A percentile compares a stretch with the other conserved stretches of the same genome.
Conservation (phyloP, 257 asterid species). For the Solanum megistacrolobum region DNA sequence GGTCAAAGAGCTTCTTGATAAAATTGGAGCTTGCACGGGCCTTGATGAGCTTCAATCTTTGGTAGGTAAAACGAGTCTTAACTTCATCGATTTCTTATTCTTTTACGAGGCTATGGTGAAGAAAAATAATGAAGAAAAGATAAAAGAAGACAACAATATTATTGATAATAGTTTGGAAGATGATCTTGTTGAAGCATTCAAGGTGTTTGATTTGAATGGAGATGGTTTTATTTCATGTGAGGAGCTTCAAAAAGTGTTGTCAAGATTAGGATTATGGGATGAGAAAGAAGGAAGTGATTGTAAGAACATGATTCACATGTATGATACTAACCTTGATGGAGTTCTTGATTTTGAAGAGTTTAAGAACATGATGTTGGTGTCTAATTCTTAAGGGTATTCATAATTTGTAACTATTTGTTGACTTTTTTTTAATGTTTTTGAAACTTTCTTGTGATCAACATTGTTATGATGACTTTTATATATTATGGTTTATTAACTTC, state of each 20-base stretch:
- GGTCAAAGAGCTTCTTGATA: conserved; percentile 13
- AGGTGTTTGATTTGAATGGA: conserved; percentile 21
- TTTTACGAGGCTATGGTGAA: conserved; percentile 16
- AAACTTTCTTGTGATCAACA: background rate
- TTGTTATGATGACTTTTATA: background rate
- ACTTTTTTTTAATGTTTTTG: background rate
- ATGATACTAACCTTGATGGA: conserved; percentile 49
- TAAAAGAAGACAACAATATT: background rate
- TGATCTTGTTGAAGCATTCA: conserved; percentile 23
- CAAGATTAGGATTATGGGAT: conserved; percentile 26
- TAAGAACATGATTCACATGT: conserved; percentile 26
- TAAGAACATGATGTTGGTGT: conserved; percentile 41
- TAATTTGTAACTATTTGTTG: background rate
- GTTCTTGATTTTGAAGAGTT: conserved; percentile 57
- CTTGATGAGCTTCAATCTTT: conserved; percentile 12
- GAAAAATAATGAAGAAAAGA: background rate
- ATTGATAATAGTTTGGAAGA: background rate
- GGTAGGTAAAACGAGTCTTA: conserved; percentile 14
- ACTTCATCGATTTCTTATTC: conserved; percentile 19
- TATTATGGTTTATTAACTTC: background rate
- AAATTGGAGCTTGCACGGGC: conserved; percentile 7
- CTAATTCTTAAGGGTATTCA: background rate
- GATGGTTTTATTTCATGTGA: conserved; percentile 27
- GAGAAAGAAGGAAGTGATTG: conserved; percentile 22
- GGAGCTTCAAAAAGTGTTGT: conserved; percentile 16